Conservation (phyloP, 1,284 basidiomycete genomes). For the Melanopsichium pennsylvanicum region DNA sequence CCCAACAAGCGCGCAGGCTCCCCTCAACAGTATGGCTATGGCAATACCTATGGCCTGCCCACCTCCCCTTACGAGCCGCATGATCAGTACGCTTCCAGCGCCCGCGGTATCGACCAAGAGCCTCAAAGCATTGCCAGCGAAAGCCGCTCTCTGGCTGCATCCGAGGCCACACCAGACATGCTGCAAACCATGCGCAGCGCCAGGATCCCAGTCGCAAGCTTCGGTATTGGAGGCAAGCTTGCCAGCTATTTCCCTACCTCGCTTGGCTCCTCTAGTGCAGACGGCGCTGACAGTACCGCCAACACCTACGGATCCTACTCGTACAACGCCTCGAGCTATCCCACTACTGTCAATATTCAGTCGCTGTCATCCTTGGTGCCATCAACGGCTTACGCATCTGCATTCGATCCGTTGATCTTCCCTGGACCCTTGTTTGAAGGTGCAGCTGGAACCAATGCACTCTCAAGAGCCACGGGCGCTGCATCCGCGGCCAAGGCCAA, state of each 20-base stretch:
- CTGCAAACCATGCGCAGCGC: slow-evolving; percentile 50
- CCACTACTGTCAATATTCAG: slow-evolving; percentile 44
- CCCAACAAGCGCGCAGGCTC: slow-evolving; percentile 5
- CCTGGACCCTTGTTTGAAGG: slow-evolving; percentile 61
- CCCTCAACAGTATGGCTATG: slow-evolving; percentile 20
- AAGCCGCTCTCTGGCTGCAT: slow-evolving; percentile 15
- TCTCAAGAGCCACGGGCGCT: slow-evolving; percentile 49
- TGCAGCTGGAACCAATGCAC: slow-evolving; percentile 38
- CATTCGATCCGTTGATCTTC: slow-evolving; percentile 57
- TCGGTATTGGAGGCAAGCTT: slow-evolving; percentile 62
- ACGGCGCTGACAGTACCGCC: neutral
- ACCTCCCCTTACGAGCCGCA: slow-evolving; percentile 27
- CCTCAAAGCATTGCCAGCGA: slow-evolving; percentile 15
- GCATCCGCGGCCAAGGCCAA: slow-evolving; percentile 47
- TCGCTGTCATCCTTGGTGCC: slow-evolving; percentile 46
- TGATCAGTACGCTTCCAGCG: slow-evolving; percentile 21
- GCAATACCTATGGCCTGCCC: slow-evolving; percentile 12
- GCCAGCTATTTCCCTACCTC: slow-evolving; percentile 57
- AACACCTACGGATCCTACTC: slow-evolving; percentile 41
- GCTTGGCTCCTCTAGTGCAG: slow-evolving; percentile 3
- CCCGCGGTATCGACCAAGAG: slow-evolving; percentile 13
- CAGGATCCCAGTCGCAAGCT: slow-evolving; percentile 55
- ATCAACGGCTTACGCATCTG: slow-evolving; percentile 48
- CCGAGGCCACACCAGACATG: slow-evolving; percentile 36
- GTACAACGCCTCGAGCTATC: slow-evolving; percentile 31